phyloP scores from a whole-genome alignment of 495 filamentous ascomycete genomes.

The Penicillium odoratum region DNA sequence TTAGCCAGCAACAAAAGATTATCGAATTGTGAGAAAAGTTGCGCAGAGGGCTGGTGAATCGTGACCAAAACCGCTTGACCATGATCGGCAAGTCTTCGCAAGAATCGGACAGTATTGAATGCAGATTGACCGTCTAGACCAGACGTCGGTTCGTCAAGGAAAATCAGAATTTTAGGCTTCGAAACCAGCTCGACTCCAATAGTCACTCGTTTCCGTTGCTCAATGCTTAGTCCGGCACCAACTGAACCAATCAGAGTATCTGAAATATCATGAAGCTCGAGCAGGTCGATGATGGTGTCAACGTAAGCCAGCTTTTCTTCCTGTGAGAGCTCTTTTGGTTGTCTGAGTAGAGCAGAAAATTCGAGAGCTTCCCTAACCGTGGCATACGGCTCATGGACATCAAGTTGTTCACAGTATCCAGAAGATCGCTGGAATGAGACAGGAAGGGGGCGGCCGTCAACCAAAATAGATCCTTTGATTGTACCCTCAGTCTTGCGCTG shows the following conservation, averaged over 20 bases:
- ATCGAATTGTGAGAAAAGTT: conserved; percentile 74
- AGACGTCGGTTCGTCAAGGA: conserved; percentile 77
- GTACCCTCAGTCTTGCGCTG: conserved; percentile 82
- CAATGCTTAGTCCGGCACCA: conserved; percentile 55
- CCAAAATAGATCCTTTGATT: conserved; percentile 80
- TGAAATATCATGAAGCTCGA: conserved; percentile 57
- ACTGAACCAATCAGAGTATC: conserved; percentile 54
- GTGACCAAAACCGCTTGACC: conserved; percentile 73
- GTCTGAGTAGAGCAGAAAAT: conserved; percentile 60
- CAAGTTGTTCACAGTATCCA: conserved; percentile 61
- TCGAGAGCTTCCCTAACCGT: conserved; percentile 63
- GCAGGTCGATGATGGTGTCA: conserved; percentile 55
- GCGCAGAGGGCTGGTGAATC: conserved; percentile 73
- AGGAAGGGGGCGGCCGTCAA: conserved; percentile 75
- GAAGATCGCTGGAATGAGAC: conserved; percentile 75
- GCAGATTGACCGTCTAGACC: conserved; percentile 65
- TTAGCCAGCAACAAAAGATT: conserved; percentile 64
- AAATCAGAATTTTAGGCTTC: conserved; percentile 67
- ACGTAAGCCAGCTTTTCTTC: conserved; percentile 62
- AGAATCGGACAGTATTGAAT: conserved; percentile 63
- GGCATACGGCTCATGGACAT: conserved; percentile 57
- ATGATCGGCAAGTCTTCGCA: conserved; percentile 62
- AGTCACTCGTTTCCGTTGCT: conserved; percentile 62
- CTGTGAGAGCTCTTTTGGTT: conserved; percentile 48
- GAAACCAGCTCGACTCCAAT: conserved; percentile 59